phyloP scores from a whole-genome alignment of 1,139 yeast genomes.

The Zygosaccharomyces pseudobailii region DNA sequence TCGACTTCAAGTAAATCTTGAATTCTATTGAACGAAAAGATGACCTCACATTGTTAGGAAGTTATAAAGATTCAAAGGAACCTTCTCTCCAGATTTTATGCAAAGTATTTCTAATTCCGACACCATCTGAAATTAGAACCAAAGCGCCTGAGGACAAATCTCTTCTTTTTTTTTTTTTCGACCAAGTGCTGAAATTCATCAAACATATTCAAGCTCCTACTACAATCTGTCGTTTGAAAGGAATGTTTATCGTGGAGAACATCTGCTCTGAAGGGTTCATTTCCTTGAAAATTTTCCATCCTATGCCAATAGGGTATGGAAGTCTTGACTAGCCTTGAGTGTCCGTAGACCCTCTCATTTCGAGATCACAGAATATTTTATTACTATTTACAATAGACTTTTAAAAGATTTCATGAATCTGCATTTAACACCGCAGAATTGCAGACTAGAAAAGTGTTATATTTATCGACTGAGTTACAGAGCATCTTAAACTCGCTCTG shows the following conservation, averaged over 20 bases:
- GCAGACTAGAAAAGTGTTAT: background rate
- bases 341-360: constrained; percentile 8
- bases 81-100: constrained; percentile 19
- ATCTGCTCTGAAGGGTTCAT: background rate
- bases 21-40: constrained; percentile 10
- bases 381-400: constrained; percentile 16
- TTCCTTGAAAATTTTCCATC: background rate
- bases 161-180: constrained; percentile 15
- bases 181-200: constrained; percentile 18
- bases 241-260: background rate
- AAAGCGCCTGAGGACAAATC: constrained; percentile 19
- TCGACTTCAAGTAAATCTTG: constrained; percentile 13
- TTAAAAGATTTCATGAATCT: constrained; percentile 1
- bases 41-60: constrained; percentile 24
- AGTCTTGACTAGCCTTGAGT: background rate
- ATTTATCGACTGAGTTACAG: constrained; percentile 5
- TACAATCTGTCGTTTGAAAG: constrained; percentile 14
- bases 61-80: constrained; percentile 20
- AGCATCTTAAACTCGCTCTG: constrained; percentile 18
- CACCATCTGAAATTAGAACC: constrained; percentile 25
- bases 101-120: constrained; percentile 21
- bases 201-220: constrained; percentile 13
- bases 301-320: background rate
- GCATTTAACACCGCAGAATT: background rate
- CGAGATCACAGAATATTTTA: background rate